Base-by-base conservation (phyloP, 2,329 filamentous ascomycete species). In the Pseudogymnoascus sp. region DNA sequence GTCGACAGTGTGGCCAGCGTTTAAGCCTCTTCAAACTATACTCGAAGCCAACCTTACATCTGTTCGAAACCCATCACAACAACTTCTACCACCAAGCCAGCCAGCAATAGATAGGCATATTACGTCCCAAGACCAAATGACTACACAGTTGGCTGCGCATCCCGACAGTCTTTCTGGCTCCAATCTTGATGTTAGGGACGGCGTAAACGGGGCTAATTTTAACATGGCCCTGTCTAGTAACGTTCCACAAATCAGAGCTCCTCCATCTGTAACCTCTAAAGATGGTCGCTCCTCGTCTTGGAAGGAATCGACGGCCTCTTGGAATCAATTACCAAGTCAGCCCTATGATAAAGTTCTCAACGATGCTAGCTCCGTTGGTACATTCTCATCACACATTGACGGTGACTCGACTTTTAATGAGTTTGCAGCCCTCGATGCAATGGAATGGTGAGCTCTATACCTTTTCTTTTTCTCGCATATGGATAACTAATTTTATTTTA, bases 331-430 rank as follows among this genome's bases (percentile, higher is more conserved):
- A 49, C 33, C 45, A 14, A 23, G 41, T 31, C 49, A 52, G 41
- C 62, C 59, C 8, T 63, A 63, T 49, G 60, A 62, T 12, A 64
- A 66, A 49, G 16, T 37, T 61, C 37, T 59, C 65, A 63, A 59
- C 59, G 67, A 65, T n/a, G 63, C 66, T 12, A 39, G 67, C 10
- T 68, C 67, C 4, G 67, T 66, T 58, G 65, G 64, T 29, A 55
- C 49, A 55, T 55, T 55, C 49, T 33, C 26, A 21, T 66, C 69
- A 1, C 70, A 71, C 31, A 65, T 69, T 6, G 71, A 72, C 33
- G 66, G 66, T 5, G 80, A 83, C 65, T 80, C 78, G 14, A 76
- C 83, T 61, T 84, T 84, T 64, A 82, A 84, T 60, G 82, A 85
- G 66, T 71, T 85, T 38, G 81, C 81, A 2, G 81, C 81, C 7